Percentiles rank a stretch among this genome's conserved stretches.
phyloP scores from a whole-genome alignment of 805 yeast genomes.

The Starmerella vaccinii region DNA sequence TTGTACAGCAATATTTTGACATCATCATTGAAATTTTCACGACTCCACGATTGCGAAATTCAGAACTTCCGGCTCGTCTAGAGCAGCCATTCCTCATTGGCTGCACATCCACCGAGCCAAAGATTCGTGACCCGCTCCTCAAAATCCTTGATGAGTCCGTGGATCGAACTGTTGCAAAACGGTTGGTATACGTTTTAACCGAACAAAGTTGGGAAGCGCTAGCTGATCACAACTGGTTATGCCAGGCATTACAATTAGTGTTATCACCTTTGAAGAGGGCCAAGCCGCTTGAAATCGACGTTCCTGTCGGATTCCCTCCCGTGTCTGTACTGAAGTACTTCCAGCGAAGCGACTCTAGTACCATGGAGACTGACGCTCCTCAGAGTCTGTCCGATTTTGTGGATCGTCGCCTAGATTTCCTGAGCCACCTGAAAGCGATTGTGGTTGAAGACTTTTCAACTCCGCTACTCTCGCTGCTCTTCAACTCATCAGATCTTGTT shows the following conservation, averaged over 20 bases:
- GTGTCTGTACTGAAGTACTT: constrained; percentile 20
- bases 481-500: constrained; percentile 67
- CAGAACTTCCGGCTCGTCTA: constrained; percentile 87
- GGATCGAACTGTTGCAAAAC: constrained; percentile 64
- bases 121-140: constrained; percentile 69
- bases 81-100: constrained; percentile 96
- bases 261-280: constrained; percentile 63
- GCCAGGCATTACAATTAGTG: constrained; percentile 79
- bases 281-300: constrained; percentile 37
- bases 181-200: constrained; percentile 75
- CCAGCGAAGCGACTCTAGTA: constrained; percentile 1
- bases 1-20: constrained; percentile 69
- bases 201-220: constrained; percentile 97
- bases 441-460: constrained; percentile 51
- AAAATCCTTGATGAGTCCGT: constrained; percentile 64
- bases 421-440: constrained; percentile 34
- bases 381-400: constrained; percentile 32
- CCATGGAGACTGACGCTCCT: constrained; percentile 29
- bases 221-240: constrained; percentile 89
- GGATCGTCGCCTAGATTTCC: constrained; percentile 24
- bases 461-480: constrained; percentile 72
- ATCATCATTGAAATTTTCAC: constrained; percentile 82
- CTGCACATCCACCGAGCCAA: constrained; percentile 56
- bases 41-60: constrained; percentile 61
- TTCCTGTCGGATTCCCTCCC: constrained; percentile 28